phyloP scores from a whole-genome alignment of 495 filamentous ascomycete species.

The Podospora appendiculata region DNA sequence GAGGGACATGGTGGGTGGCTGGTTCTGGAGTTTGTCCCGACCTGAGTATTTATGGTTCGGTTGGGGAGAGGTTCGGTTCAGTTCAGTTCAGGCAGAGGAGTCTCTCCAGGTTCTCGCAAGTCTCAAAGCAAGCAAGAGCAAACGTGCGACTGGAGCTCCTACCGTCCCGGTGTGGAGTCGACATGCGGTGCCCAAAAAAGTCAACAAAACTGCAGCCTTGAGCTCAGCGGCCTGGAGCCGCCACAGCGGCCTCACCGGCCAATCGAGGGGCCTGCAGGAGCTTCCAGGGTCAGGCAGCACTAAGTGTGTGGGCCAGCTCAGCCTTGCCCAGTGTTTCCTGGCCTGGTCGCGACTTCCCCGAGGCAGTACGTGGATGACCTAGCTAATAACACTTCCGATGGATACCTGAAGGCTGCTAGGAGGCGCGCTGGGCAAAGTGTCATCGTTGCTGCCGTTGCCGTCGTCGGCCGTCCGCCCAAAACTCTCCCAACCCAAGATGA shows the following conservation, averaged over 20 bases:
- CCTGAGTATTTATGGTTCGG: not conserved
- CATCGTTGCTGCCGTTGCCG: no score
- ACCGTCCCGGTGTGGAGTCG: no score
- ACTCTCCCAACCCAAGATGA: no score
- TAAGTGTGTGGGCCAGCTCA: constrained; percentile 5
- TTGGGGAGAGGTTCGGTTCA: not conserved
- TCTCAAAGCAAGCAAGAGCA: not conserved
- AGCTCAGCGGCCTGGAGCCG: not conserved
- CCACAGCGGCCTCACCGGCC: no score
- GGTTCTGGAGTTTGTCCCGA: not conserved
- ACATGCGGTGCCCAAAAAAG: constrained; percentile 8
- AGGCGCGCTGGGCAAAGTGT: no score
- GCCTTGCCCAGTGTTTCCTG: constrained; percentile 12
- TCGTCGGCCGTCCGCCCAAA: no score
- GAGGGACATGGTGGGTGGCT: constrained; percentile 67
- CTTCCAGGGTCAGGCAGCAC: no score
- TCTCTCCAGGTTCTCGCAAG: not conserved
- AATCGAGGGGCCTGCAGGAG: no score
- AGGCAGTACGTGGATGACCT: no score
- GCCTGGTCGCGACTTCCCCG: no score
- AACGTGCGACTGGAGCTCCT: constrained; percentile 5
- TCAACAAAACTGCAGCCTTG: constrained; percentile 21
- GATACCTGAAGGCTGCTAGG: not conserved
- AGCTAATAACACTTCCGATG: no score
- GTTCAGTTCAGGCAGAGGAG: not conserved